Percentiles rank a stretch among this genome's conserved stretches.
Evolutionary conservation across 768 basidiomycete genomes (phyloP).

Genomic region (Gloeopeniophorella convolvens): DNA sequence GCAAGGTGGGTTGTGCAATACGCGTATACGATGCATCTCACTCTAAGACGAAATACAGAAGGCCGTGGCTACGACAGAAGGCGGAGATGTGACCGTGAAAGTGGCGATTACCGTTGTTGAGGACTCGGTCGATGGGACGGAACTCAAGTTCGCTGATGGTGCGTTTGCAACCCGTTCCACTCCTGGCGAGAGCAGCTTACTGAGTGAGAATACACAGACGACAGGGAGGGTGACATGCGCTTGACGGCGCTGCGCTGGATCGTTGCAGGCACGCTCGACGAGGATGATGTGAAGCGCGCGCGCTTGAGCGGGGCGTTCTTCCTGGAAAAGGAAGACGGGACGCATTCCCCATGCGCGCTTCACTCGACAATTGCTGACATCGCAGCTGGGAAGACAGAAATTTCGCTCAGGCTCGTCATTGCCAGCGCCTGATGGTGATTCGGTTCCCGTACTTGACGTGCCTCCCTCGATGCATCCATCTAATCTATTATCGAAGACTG

Average conservation of each 20-base stretch:
- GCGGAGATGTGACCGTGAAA: no score
- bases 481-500: no score
- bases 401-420: slow-evolving; percentile 1
- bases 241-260: slow-evolving; percentile 9
- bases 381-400: neutral
- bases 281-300: neutral
- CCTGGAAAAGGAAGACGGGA: neutral
- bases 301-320: slow-evolving; percentile 7
- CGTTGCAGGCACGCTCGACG: neutral
- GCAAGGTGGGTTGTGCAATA: neutral
- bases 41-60: no score
- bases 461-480: no score
- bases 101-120: no score
- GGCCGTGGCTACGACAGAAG: no score
- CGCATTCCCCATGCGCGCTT: no score
- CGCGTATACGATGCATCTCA: no score
- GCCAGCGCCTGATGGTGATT: neutral
- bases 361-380: neutral
- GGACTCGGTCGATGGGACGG: no score
- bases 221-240: slow-evolving; percentile 1
- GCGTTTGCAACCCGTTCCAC: no score
- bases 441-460: no score
- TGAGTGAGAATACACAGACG: slow-evolving; percentile 2
- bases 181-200: neutral
- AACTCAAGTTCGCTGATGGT: no score